These are phyloP conservation scores for Coemansia reversa DNA, from an alignment of 192 early-diverging fungal genomes.

Conservation along the genomic window DNA sequence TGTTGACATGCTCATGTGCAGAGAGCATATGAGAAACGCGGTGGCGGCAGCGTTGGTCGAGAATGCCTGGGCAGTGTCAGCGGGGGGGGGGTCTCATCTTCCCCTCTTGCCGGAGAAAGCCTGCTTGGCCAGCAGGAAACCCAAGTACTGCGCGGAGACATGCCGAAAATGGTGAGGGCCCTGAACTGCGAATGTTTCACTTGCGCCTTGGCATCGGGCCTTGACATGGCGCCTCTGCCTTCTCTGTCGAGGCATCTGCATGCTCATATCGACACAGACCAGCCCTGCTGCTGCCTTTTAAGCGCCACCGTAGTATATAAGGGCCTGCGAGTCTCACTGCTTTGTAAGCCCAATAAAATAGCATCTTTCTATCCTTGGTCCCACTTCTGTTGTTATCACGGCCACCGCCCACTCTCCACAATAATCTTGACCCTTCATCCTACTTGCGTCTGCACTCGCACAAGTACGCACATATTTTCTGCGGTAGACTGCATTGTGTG, in stretches of 20 bases:
- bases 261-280: not conserved
- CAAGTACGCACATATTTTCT: not conserved
- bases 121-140: not conserved
- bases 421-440: not conserved
- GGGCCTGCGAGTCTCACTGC: constrained; percentile 22
- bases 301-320: constrained; percentile 14
- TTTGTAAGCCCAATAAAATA: constrained; percentile 29
- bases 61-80: not conserved
- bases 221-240: not conserved
- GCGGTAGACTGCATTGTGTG: not conserved
- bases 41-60: not conserved
- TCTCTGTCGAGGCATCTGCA: not conserved
- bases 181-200: constrained; percentile 38
- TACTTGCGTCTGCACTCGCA: not conserved
- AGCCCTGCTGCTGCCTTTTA: not conserved
- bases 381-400: not conserved
- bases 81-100: not conserved
- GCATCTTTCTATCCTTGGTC: not conserved
- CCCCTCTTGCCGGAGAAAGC: not conserved
- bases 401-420: not conserved
- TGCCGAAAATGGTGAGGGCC: constrained; percentile 7
- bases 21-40: not conserved
- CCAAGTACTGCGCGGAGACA: constrained; percentile 6
- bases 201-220: constrained; percentile 7
- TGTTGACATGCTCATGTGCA: not conserved